Percentiles rank a stretch among this genome's conserved stretches.
These are phyloP conservation scores for Globisporangium splendens DNA, from an alignment of 352 stramenopile species.

Conservation along the genomic window DNA sequence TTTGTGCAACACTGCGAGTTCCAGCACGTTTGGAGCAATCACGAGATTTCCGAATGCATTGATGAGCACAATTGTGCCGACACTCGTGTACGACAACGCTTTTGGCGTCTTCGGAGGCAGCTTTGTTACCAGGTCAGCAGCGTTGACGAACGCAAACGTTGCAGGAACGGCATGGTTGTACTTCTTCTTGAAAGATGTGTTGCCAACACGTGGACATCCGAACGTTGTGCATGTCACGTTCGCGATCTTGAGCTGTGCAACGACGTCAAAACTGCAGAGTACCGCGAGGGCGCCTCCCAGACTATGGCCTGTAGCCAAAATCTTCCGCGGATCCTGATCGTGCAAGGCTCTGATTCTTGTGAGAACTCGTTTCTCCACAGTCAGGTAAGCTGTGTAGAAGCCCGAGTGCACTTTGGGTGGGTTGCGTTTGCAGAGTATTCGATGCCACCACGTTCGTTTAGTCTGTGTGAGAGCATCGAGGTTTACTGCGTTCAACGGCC, in stretches of 20 bases:
- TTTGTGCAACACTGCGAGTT: conserved; percentile 31
- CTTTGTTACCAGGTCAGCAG: conserved; percentile 37
- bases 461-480: neutral
- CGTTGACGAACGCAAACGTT: conserved; percentile 42
- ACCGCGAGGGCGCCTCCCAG: conserved; percentile 36
- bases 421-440: conserved; percentile 27
- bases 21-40: conserved; percentile 35
- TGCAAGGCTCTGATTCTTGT: conserved; percentile 17
- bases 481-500: neutral
- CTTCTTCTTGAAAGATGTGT: conserved; percentile 36
- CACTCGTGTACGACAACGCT: conserved; percentile 30
- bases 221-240: conserved; percentile 42
- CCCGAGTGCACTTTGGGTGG: conserved; percentile 37
- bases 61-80: conserved; percentile 35
- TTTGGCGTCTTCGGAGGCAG: conserved; percentile 36
- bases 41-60: conserved; percentile 43
- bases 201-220: conserved; percentile 35
- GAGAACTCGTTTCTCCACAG: conserved; percentile 29
- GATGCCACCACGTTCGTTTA: conserved; percentile 22
- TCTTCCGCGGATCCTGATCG: conserved; percentile 16
- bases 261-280: conserved; percentile 41
- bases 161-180: conserved; percentile 28
- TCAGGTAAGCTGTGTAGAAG: conserved; percentile 37
- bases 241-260: conserved; percentile 18
- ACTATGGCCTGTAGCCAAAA: conserved; percentile 37